These are phyloP conservation scores for Lagenaria siceraria DNA, from an alignment of 306 rosid genomes.

Conservation along the genomic window DNA sequence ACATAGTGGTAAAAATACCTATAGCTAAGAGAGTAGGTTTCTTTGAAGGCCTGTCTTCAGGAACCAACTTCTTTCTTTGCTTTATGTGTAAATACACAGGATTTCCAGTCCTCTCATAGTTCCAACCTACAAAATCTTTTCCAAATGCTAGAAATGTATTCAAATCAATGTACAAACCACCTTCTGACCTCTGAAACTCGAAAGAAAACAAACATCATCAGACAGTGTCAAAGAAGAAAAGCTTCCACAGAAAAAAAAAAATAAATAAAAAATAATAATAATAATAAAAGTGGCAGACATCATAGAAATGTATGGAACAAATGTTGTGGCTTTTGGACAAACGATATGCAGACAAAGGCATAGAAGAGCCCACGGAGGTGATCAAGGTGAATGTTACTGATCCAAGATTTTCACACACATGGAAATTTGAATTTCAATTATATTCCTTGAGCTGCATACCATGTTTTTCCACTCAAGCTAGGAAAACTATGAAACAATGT, in stretches of 20 bases:
- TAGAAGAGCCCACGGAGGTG: conserved; percentile 65
- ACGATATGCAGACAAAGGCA: conserved; percentile 22
- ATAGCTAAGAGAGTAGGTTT: conserved; percentile 82
- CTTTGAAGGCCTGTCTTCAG: conserved; percentile 85
- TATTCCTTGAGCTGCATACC: not conserved
- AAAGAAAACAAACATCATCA: conserved; percentile 3
- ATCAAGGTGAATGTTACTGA: conserved; percentile 42
- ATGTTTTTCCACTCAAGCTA: not conserved
- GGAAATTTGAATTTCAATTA: not conserved
- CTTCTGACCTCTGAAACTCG: conserved; percentile 70
- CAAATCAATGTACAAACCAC: conserved; percentile 78
- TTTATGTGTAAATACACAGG: conserved; percentile 77
- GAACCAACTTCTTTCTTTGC: conserved; percentile 48
- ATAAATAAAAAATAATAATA: too few relatives aligned
- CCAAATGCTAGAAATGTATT: conserved; percentile 77
- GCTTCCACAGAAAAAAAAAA: not conserved
- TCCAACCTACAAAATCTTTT: conserved; percentile 73
- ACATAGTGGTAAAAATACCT: conserved; percentile 26
- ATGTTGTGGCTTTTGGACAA: conserved; percentile 54
- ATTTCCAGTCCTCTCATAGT: conserved; percentile 72
- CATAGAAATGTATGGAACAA: not conserved
- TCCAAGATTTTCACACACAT: conserved; percentile 2
- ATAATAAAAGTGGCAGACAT: not conserved
- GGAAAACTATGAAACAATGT: not conserved
- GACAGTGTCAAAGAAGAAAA: not conserved